Base-by-base conservation (phyloP, 805 yeast genomes). In the Hanseniaspora vineae region DNA sequence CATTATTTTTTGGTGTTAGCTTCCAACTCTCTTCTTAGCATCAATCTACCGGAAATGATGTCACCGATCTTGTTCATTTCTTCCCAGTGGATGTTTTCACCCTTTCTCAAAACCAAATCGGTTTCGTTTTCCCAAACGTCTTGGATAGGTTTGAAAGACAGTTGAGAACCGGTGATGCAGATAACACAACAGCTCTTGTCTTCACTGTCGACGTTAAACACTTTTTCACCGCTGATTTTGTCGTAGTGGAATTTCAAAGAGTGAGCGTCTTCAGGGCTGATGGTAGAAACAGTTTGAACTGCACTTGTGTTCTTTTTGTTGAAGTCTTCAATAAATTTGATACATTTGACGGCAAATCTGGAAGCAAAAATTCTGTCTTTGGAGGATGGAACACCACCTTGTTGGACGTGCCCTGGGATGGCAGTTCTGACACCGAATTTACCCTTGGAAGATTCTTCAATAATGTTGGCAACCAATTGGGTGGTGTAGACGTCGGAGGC, bases 401-500 rank as follows among this genome's bases (percentile, higher is more conserved):
- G 94, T 66, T 84, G 92, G 32, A 84, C 89, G 60, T 84, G 94
- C 19, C 94, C 92, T 20, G 94, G 94, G 48, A 81, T 72, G 12
- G 92, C 92, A 6, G 89, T 78, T 62, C 81, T 79, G 19, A 86
- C 78, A 56, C 84, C 90, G 54, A 81, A 84, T 56, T 77, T 71
- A 33, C 82, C 81, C 18, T 73, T 66, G 31, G 80, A 75, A 51
- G 78, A 79, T 54, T 77, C 81, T 50, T 74, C 72, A 51, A 81
- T 73, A 47, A 71, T 70, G 49, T 84, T 80, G 37, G 80, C 78
- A n/a, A 90, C 82, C 57, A 84, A 71, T 46, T 80, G 77, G 1
- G 89, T 77, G 12, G 80, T 66, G 53, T 80, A 72, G n/a, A 83
- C 85, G 51, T 75, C 70, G 8, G 84, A 77, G 0, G 96, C 87